These are phyloP conservation scores for Euptelea pleiosperma DNA, from an alignment of 164 flowering plant genomes.

Conservation along the genomic window DNA sequence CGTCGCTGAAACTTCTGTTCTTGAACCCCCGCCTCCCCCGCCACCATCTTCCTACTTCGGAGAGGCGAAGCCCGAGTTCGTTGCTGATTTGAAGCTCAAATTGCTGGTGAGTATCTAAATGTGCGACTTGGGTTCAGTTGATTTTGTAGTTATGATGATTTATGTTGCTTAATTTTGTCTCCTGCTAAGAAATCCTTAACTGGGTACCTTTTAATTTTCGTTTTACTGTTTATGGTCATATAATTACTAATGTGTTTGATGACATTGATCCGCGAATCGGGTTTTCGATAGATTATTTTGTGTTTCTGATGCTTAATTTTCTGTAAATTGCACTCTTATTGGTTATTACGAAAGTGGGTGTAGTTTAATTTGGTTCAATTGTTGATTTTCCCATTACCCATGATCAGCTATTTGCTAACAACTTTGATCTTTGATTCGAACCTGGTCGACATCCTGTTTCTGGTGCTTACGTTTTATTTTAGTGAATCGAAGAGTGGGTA, in stretches of 20 bases:
- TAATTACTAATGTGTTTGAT: not conserved
- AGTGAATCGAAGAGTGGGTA: too few species aligned
- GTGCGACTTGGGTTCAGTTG: not conserved
- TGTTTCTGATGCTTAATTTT: not conserved
- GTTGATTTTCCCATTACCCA: not conserved
- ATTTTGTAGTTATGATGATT: not conserved
- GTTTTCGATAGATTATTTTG: not conserved
- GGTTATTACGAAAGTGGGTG: not conserved
- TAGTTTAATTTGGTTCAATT: not conserved
- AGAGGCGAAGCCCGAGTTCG: conserved; percentile 19
- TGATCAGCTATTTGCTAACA: not conserved
- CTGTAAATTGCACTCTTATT: not conserved
- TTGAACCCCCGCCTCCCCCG: conserved; percentile 33
- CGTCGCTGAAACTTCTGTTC: conserved; percentile 16
- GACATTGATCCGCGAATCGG: not conserved
- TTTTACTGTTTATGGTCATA: not conserved
- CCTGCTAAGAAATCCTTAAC: not conserved
- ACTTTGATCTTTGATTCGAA: not conserved
- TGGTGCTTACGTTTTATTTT: not conserved
- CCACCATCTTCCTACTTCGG: conserved; percentile 18
- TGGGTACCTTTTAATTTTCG: not conserved
- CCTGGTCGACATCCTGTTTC: not conserved
- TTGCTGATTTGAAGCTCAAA: conserved; percentile 59
- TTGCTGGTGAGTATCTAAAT: conserved; percentile 41
- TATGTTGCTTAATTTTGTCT: not conserved